These are phyloP conservation scores for Verbena officinalis DNA, from an alignment of 257 asterid species.

Conservation along the genomic window DNA sequence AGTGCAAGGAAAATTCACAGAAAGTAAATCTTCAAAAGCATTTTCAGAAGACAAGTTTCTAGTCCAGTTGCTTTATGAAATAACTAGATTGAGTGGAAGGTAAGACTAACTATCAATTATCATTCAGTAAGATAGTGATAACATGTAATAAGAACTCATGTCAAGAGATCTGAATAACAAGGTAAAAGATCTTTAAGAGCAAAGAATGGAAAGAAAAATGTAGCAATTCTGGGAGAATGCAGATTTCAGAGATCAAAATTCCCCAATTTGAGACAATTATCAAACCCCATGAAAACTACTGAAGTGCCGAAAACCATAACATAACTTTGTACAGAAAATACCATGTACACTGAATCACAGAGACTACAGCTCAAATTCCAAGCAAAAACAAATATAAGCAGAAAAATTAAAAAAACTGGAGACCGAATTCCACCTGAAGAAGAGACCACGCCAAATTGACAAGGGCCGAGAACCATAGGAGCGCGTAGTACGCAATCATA, in stretches of 20 bases:
- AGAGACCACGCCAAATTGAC: constrained; percentile 78
- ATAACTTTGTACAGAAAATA: constrained; percentile 12
- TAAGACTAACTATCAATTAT: too few relatives aligned
- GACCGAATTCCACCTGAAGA: constrained; percentile 62
- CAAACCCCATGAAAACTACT: not conserved
- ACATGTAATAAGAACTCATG: too few relatives aligned
- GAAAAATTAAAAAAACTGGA: constrained; percentile 3
- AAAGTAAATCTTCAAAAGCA: too few relatives aligned
- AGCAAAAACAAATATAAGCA: not conserved
- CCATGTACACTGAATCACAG: not conserved
- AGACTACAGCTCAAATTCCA: constrained; percentile 11
- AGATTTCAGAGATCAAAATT: not conserved
- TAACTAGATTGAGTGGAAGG: too few relatives aligned
- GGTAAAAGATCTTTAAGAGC: too few relatives aligned
- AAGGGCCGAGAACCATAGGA: constrained; percentile 78
- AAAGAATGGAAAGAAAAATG: too few relatives aligned
- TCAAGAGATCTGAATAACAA: too few relatives aligned
- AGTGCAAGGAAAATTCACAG: too few relatives aligned
- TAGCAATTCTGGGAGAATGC: too few relatives aligned
- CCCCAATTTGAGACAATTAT: not conserved
- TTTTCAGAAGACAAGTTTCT: too few relatives aligned
- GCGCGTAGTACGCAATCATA: constrained; percentile 80
- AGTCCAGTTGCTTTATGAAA: too few relatives aligned
- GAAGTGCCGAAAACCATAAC: not conserved
- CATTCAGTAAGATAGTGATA: too few relatives aligned